These are phyloP conservation scores for Hymenochaete sp. DNA, from an alignment of 1,284 basidiomycete genomes.

Conservation along the genomic window DNA sequence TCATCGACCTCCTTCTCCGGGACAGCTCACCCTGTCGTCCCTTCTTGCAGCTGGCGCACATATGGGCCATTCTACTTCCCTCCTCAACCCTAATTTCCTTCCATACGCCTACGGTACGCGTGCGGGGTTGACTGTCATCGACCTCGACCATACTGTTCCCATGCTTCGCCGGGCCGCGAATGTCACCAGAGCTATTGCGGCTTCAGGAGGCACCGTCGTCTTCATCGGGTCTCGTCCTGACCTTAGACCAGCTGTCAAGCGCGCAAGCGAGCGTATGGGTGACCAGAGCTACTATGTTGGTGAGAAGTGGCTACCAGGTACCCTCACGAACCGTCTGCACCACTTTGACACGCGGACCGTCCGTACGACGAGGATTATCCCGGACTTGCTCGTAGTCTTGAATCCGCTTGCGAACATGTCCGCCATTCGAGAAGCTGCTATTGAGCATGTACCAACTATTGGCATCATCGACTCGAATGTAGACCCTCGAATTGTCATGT, in stretches of 20 bases:
- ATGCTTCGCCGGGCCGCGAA: slow-evolving; percentile 85
- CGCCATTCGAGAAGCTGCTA: slow-evolving; percentile 80
- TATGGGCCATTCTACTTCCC: slow-evolving; percentile 78
- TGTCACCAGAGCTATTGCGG: slow-evolving; percentile 76
- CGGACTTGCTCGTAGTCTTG: slow-evolving; percentile 84
- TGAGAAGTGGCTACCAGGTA: slow-evolving; percentile 90
- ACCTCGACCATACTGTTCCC: slow-evolving; percentile 90
- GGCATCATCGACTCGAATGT: slow-evolving; percentile 92
- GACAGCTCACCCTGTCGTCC: slow-evolving; percentile 75
- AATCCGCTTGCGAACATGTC: slow-evolving; percentile 81
- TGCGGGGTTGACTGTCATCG: slow-evolving; percentile 87
- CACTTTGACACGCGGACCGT: slow-evolving; percentile 62
- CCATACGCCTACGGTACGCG: slow-evolving; percentile 95
- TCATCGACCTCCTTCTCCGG: slow-evolving; percentile 52
- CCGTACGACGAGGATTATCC: slow-evolving; percentile 53
- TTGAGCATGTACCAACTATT: slow-evolving; percentile 79
- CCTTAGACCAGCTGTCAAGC: slow-evolving; percentile 66
- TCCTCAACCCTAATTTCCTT: slow-evolving; percentile 82
- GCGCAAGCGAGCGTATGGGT: slow-evolving; percentile 76
- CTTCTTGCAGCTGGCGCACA: slow-evolving; percentile 91
- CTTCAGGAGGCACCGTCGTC: slow-evolving; percentile 78
- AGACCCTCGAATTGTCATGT: slow-evolving; percentile 95
- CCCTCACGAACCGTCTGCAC: slow-evolving; percentile 83
- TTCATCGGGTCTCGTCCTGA: slow-evolving; percentile 86
- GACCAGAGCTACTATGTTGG: slow-evolving; percentile 74